Base-by-base conservation (phyloP, 208 protist species). In the Trypanosoma brucei region DNA sequence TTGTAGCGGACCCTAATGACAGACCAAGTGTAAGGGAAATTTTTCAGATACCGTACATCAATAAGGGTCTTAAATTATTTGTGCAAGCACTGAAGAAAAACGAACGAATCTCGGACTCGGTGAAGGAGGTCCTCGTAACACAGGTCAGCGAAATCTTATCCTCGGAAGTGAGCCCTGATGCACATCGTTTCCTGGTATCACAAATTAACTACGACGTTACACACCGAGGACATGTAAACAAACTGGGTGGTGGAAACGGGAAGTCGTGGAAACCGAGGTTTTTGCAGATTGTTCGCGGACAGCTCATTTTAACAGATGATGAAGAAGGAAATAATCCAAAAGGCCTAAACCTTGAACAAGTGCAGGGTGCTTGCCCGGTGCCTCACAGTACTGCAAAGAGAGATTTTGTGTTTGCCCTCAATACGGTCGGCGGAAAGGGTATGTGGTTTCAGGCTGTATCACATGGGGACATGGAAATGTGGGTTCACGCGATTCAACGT, bases 31-130 rank as follows among this genome's bases (percentile, higher is more conserved):
- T 93, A 33, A 68, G 77, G 7, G 81, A 88, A 14, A 74, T 93
- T 35, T 90, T 93, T 65, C 75, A 75, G 22, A 75, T 93, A 22
- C 83, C 86, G 11, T 93, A 88, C 55, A 68, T 93, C 4, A 78
- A 71, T 7, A 81, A 93, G 46, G 86, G 86, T 14, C 72, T 93
- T 40, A 89, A 90, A 59, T 76, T 93, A 0, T 90, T 93, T 59
- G 83, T 88, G 75, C 81, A 86, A 59, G 89, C 83, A 0, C 65
- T 93, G 30, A 88, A 88, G 59, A 93, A 86, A 70, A 93, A 90
- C 65, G 69, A 72, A 5, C 75, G 81, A 37, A 90, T 93, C 37
- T 57, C 72, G n/a, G 77, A 84, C 14, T 54, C 57, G 22, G 68
- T 88, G 8, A 90, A 93, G 59, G 71, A 81, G 5, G 75, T 79